Percentiles rank a stretch among this genome's conserved stretches.
Conservation (phyloP, 2,329 filamentous ascomycete genomes). For the Blastomyces silverae region DNA sequence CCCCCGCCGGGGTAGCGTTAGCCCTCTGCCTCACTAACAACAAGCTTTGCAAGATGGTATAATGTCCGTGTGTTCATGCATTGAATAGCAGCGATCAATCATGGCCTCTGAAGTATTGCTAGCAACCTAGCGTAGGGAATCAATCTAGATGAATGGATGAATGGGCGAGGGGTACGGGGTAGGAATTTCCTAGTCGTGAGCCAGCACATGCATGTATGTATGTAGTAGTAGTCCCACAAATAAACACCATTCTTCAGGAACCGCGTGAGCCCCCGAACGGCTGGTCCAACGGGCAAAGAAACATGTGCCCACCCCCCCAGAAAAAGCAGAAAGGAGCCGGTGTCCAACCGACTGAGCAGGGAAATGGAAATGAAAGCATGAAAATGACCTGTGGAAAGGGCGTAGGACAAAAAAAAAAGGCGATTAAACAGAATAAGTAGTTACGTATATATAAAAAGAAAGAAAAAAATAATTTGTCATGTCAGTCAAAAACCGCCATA, state of each 20-base stretch:
- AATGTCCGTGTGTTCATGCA: neutral
- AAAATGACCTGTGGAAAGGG: neutral
- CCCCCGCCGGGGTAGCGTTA: no score
- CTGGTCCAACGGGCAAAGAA: neutral
- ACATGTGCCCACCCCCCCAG: neutral
- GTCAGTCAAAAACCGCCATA: neutral
- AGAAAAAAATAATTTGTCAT: neutral
- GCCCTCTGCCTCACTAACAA: no score
- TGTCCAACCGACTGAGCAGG: neutral
- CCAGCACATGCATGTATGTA: neutral
- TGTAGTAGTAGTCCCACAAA: neutral
- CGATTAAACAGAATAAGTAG: neutral
- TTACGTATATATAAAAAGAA: neutral
- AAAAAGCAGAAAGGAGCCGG: neutral
- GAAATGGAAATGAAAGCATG: no score
- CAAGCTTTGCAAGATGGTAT: no score
- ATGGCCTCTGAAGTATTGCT: neutral
- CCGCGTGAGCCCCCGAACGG: neutral
- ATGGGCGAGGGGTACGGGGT: neutral
- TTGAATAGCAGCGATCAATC: neutral
- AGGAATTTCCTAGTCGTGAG: neutral
- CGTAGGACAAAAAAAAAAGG: neutral
- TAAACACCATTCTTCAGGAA: neutral
- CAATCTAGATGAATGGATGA: neutral
- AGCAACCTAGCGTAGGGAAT: neutral